Conservation (phyloP, 768 basidiomycete species). For the Tulasnella sp. region DNA sequence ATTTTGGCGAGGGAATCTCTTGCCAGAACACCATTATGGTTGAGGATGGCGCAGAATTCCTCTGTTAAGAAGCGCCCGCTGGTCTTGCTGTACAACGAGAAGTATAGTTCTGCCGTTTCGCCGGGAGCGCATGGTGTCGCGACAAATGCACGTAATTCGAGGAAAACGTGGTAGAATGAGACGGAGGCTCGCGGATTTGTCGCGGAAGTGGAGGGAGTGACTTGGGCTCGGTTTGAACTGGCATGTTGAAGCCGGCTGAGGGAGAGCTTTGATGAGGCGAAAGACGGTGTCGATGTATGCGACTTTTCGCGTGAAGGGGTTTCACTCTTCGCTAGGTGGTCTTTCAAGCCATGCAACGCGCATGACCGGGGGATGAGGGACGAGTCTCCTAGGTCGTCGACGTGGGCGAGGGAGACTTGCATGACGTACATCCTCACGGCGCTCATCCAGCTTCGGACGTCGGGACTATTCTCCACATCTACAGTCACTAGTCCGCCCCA, state of each 20-base stretch:
- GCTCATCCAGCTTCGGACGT: conserved; percentile 80
- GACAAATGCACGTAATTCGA: conserved; percentile 89
- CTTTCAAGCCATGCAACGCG: conserved; percentile 1
- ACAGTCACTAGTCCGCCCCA: conserved; percentile 87
- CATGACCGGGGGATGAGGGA: conserved; percentile 12
- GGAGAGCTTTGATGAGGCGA: conserved; percentile 4
- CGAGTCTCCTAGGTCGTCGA: conserved; percentile 44
- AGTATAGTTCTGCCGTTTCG: conserved; percentile 89
- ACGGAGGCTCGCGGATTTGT: conserved; percentile 15
- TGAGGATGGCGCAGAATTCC: conserved; percentile 84
- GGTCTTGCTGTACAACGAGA: conserved; percentile 84
- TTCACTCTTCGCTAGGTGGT: conserved; percentile 18
- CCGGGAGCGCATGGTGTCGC: conserved; percentile 86
- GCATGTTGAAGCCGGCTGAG: not conserved
- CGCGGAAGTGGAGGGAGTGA: not conserved
- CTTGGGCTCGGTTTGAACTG: not conserved
- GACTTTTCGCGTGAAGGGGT: conserved; percentile 43
- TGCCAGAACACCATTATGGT: conserved; percentile 86
- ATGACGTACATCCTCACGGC: conserved; percentile 88
- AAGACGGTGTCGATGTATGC: conserved; percentile 45
- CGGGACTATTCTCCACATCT: conserved; percentile 81
- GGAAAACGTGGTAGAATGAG: conserved; percentile 77
- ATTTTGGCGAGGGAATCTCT: conserved; percentile 47
- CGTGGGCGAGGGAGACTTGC: conserved; percentile 79
- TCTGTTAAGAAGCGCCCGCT: conserved; percentile 87